Conservation (phyloP, 2,329 filamentous ascomycete species). For the Lecanicillium sp. region DNA sequence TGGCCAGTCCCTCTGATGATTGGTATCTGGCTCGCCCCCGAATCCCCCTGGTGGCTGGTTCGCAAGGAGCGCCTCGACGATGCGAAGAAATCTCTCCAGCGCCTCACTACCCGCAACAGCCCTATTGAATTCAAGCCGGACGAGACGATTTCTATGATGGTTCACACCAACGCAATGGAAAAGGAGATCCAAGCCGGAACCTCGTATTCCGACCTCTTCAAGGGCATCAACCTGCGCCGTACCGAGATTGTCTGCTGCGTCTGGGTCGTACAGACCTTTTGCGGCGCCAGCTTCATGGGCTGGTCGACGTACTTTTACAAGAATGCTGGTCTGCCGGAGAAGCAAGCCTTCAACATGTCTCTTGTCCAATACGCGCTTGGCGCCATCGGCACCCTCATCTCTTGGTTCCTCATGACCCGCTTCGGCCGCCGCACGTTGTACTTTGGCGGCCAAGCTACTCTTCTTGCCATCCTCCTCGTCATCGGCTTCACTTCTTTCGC, state of each 20-base stretch:
- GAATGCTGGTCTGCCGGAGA: slow-evolving; percentile 30
- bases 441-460: slow-evolving; percentile 24
- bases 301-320: slow-evolving; percentile 48
- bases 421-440: slow-evolving; percentile 30
- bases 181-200: slow-evolving; percentile 29
- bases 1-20: slow-evolving; percentile 31
- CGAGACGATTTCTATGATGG: slow-evolving; percentile 40
- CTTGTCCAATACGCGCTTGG: slow-evolving; percentile 28
- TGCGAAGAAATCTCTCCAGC: slow-evolving; percentile 27
- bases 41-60: slow-evolving; percentile 36
- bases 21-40: slow-evolving; percentile 28
- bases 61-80: slow-evolving; percentile 25
- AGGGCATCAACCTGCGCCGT: slow-evolving; percentile 33
- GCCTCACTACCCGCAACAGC: slow-evolving; percentile 30
- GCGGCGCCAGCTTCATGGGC: slow-evolving; percentile 39
- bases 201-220: slow-evolving; percentile 39
- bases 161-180: slow-evolving; percentile 41
- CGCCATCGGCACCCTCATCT: slow-evolving; percentile 28
- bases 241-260: slow-evolving; percentile 37
- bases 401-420: slow-evolving; percentile 28
- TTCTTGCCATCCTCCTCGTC: slow-evolving; percentile 25
- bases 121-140: slow-evolving; percentile 27
- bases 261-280: slow-evolving; percentile 32
- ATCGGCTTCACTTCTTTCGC: slow-evolving; percentile 31
- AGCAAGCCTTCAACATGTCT: slow-evolving; percentile 28